Base-by-base conservation (phyloP, 2,329 filamentous ascomycete genomes). In the Aspergillus bombycis region DNA sequence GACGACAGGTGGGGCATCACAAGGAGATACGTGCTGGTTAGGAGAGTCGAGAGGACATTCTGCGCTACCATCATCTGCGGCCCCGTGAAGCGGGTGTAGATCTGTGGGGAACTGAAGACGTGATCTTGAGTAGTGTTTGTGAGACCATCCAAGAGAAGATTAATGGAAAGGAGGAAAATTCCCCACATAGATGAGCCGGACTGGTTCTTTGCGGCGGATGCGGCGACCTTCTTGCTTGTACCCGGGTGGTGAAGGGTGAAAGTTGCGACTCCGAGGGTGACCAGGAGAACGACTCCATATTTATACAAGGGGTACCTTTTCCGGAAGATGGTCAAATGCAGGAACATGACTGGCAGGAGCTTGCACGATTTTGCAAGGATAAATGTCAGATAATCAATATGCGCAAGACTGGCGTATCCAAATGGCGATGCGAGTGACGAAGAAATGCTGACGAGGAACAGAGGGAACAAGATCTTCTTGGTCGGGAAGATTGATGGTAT, bases 1-100 rank as follows among this genome's bases (percentile, higher is more conserved):
- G 85, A 82, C 0, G 90, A 91, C n/a, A 97, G 78, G 81, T 90
- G 92, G 0, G 95, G 95, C 71, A 89, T 91, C 23, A 93, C 74
- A 21, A 94, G 68, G 52, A 99, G 87, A 73, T 96, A 98, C 0
- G 81, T 74, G 23, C 86, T 84, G 4, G 94, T 98, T 62, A 98
- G 83, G 54, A 88, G 74, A 4, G 93, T 94, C 71, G 88, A 90
- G 78, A 98, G 91, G 61, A 97, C 82, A 77, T 98, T 99, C 79
- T 97, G 93, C 45, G 94, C 94, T 76, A 94, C 96, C 95, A 99
- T 99, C 95, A 99, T 99, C 85, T 99, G 95, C 64, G 94, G 93
- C 11, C 95, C 95, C 3, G 88, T 88, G 77, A 95, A 97, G 16
- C 90, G 89, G 68, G 88, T 88, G 80, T 93, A 96, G 1, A 79